A percentile compares a stretch with the other conserved stretches of the same genome.
Conservation (phyloP, 331 rosid genomes). For the Ulmus americana region DNA sequence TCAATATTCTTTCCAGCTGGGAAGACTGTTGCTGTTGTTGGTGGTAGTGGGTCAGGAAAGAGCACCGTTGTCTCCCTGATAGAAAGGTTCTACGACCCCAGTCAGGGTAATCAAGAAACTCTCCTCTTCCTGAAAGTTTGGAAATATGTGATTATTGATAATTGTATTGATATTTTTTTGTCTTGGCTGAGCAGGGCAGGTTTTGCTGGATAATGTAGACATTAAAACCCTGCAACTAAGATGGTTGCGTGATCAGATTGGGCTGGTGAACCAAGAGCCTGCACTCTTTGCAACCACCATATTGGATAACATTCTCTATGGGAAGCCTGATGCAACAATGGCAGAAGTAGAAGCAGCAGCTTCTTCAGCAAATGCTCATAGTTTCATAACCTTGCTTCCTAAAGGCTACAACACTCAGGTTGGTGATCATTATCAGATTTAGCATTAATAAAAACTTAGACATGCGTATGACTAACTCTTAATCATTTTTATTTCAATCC, state of each 20-base stretch:
- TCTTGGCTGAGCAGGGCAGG: conserved; percentile 59
- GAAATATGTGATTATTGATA: neutral
- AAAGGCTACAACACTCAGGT: conserved; percentile 90
- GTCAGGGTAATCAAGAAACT: conserved; percentile 49
- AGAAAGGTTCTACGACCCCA: conserved; percentile 98
- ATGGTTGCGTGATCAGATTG: conserved; percentile 95
- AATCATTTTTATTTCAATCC: neutral
- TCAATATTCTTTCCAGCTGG: conserved; percentile 93
- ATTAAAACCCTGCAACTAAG: conserved; percentile 69
- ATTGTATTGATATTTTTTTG: conserved; percentile 18
- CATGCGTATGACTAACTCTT: neutral
- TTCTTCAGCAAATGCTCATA: conserved; percentile 92
- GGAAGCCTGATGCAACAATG: conserved; percentile 77
- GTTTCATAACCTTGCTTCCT: conserved; percentile 90
- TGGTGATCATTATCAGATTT: neutral
- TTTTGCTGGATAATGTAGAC: conserved; percentile 75
- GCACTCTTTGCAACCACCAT: conserved; percentile 98
- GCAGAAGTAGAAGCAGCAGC: conserved; percentile 85
- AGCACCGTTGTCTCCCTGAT: conserved; percentile 91
- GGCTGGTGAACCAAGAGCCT: conserved; percentile 96
- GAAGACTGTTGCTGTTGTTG: conserved; percentile 93
- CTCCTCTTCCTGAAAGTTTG: conserved; percentile 1
- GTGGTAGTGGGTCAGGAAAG: conserved; percentile 97
- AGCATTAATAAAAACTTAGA: neutral
- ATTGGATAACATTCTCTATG: conserved; percentile 85